Percentiles rank a stretch among this genome's conserved stretches.
Conservation (phyloP, 148 eudicot species). For the Silene conica region DNA sequence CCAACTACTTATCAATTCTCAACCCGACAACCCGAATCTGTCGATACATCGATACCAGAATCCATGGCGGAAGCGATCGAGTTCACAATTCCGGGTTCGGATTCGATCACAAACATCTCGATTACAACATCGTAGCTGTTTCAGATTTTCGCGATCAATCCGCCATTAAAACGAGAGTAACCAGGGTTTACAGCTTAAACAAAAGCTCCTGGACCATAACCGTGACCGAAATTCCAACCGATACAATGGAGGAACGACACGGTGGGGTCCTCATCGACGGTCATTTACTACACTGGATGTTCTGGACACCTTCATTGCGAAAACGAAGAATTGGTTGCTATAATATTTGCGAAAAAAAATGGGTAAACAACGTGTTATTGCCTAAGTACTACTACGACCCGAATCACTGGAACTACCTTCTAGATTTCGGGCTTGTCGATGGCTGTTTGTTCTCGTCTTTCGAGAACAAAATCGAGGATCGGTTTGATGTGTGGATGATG, state of each 20-base stretch:
- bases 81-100: background rate
- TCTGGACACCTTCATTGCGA: background rate
- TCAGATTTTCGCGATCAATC: background rate
- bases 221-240: background rate
- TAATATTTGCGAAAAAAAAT: background rate
- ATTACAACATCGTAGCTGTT: background rate
- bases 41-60: background rate
- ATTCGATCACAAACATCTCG: background rate
- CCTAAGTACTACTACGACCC: background rate
- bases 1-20: background rate
- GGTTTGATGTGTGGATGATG: conserved; percentile 1
- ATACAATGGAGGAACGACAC: background rate
- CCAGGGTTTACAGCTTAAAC: background rate
- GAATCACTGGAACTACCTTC: background rate
- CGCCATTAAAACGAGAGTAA: background rate
- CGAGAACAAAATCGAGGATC: background rate
- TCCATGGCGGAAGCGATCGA: background rate
- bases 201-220: background rate
- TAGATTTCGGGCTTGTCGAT: background rate
- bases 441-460: background rate
- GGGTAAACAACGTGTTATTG: background rate
- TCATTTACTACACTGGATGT: background rate
- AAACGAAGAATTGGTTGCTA: background rate
- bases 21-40: background rate
- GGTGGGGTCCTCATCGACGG: background rate